Evolutionary conservation across 306 rosid species (phyloP).

Genomic region (Cucurbita ficifolia): DNA sequence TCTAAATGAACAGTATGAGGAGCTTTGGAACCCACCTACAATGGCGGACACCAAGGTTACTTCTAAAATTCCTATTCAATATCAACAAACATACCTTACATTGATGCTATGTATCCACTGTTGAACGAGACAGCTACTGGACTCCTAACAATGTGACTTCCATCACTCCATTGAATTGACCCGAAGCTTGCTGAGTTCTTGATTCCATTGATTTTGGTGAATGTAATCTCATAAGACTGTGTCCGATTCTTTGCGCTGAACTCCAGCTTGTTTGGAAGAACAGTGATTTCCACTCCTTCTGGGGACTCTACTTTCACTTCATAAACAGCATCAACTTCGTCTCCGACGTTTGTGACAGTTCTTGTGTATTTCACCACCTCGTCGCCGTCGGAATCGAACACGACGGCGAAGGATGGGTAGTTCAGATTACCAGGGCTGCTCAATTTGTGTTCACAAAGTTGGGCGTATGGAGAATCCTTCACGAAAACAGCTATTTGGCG

Average conservation of each 20-base stretch:
- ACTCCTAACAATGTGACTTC: constrained; percentile 56
- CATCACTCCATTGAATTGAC: constrained; percentile 67
- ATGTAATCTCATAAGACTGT: constrained; percentile 40
- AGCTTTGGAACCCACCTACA: not conserved
- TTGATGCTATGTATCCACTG: constrained; percentile 31
- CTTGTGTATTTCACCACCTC: constrained; percentile 46
- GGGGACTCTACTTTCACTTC: constrained; percentile 46
- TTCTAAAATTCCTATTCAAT: not conserved
- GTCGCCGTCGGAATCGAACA: constrained; percentile 12
- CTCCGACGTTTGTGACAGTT: constrained; percentile 60
- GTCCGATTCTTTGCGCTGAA: constrained; percentile 36
- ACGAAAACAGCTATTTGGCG: constrained; percentile 35
- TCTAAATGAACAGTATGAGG: not conserved
- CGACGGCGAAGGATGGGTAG: constrained; percentile 69
- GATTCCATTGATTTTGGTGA: constrained; percentile 9
- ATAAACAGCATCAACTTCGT: constrained; percentile 46
- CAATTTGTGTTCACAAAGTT: constrained; percentile 26
- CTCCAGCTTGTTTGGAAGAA: constrained; percentile 43
- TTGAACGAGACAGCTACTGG: constrained; percentile 50
- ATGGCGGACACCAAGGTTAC: not conserved
- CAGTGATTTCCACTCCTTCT: constrained; percentile 39
- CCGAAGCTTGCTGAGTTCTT: constrained; percentile 32
- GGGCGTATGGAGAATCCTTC: constrained; percentile 23
- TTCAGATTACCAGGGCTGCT: constrained; percentile 63
- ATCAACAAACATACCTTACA: constrained; percentile 15